A percentile compares a stretch with the other conserved stretches of the same genome.
Conservation (phyloP, 176 grass and related monocot species). For the Bromus sterilis region DNA sequence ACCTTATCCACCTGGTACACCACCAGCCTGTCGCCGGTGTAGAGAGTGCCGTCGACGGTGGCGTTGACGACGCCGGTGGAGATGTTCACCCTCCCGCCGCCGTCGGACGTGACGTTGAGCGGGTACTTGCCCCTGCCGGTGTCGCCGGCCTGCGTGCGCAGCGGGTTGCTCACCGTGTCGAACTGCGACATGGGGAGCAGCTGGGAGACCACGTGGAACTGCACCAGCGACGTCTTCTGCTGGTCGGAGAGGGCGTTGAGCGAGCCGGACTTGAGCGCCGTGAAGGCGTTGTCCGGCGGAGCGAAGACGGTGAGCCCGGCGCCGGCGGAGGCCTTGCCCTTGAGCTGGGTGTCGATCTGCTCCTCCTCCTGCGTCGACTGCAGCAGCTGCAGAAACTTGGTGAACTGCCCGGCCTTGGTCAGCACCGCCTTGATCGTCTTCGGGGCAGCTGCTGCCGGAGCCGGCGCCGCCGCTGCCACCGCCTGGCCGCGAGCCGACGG, state of each 20-base stretch:
- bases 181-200: conserved; percentile 38
- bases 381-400: conserved; percentile 71
- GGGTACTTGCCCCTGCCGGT: conserved; percentile 41
- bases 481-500: background rate
- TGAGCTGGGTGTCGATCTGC: conserved; percentile 91
- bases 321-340: conserved; percentile 49
- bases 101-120: conserved; percentile 63
- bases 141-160: conserved; percentile 82
- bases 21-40: conserved; percentile 45
- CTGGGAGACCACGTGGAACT: conserved; percentile 67
- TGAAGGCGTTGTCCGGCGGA: conserved; percentile 85
- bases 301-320: conserved; percentile 77
- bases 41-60: conserved; percentile 49
- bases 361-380: conserved; percentile 41
- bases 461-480: background rate
- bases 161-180: conserved; percentile 84
- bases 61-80: conserved; percentile 75
- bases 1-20: conserved; percentile 90
- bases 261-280: conserved; percentile 46
- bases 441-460: conserved; percentile 27
- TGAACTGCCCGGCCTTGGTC: conserved; percentile 78
- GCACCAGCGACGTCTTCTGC: conserved; percentile 79
- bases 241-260: conserved; percentile 79
- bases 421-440: conserved; percentile 69
- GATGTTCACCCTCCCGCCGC: conserved; percentile 43